Evolutionary conservation across 1,284 basidiomycete genomes (phyloP).

Genomic region (Agaricales sp.): DNA sequence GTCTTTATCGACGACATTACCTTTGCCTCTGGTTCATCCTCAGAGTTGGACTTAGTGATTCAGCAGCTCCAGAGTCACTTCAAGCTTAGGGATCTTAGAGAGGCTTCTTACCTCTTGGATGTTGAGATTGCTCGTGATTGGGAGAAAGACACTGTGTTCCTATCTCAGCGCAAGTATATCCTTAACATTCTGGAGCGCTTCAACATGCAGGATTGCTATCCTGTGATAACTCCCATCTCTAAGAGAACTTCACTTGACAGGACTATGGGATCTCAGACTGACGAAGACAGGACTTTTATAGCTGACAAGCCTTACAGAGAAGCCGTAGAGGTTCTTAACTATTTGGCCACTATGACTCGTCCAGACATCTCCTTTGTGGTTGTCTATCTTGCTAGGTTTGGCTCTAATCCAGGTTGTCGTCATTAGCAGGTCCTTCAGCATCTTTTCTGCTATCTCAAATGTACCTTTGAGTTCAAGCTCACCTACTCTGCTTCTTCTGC

Average conservation of each 20-base stretch:
- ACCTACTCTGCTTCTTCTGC: conserved; percentile 16
- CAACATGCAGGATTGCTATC: conserved; percentile 20
- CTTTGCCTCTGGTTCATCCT: conserved; percentile 12
- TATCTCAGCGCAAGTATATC: too few species aligned
- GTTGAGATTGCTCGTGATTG: conserved; percentile 7
- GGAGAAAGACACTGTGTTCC: too few species aligned
- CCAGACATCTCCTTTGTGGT: conserved; percentile 28
- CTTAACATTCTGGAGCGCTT: conserved; percentile 22
- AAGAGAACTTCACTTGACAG: conserved; percentile 11
- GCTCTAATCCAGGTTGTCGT: conserved; percentile 16
- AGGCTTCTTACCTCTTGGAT: conserved; percentile 2
- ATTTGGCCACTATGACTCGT: conserved; percentile 22
- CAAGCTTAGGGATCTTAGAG: conserved; percentile 8
- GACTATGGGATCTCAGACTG: conserved; percentile 11
- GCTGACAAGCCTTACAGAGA: conserved; percentile 17
- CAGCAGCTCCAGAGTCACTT: conserved; percentile 15
- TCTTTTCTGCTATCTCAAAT: conserved; percentile 22
- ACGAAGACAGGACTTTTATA: conserved; percentile 14
- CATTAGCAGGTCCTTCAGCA: conserved; percentile 25
- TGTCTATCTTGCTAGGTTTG: conserved; percentile 19
- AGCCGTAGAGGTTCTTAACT: too few species aligned
- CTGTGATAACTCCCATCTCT: conserved; percentile 23
- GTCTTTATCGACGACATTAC: conserved; percentile 23
- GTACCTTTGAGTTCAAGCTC: conserved; percentile 17
- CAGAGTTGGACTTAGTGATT: conserved; percentile 13